Conservation (phyloP, 257 asterid species). For the Solanum neorickii region DNA sequence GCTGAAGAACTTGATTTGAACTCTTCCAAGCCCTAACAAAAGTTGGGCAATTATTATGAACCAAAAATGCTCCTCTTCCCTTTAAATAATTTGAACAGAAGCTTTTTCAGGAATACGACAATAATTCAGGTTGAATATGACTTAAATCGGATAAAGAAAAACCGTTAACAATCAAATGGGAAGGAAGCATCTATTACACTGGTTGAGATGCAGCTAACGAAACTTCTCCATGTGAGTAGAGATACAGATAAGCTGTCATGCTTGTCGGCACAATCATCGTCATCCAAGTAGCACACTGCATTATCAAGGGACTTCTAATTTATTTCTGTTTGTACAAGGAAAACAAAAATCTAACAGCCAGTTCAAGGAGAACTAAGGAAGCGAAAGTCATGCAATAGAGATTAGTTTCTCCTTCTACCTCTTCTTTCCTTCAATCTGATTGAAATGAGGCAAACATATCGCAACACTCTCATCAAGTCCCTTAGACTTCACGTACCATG, state of each 20-base stretch:
- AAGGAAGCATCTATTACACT: slow-evolving; percentile 99
- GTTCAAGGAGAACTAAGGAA: background rate
- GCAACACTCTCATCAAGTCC: background rate
- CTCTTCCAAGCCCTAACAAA: background rate
- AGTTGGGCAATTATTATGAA: background rate
- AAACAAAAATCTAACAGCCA: background rate
- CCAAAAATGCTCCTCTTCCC: background rate
- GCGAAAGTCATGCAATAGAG: background rate
- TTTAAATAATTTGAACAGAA: background rate
- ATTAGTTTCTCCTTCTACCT: background rate
- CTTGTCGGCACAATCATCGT: slow-evolving; percentile 92
- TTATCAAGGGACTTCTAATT: slow-evolving; percentile 7
- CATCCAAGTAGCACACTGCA: slow-evolving; percentile 98
- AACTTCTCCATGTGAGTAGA: slow-evolving; percentile 97
- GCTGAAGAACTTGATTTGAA: background rate
- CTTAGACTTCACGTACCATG: background rate
- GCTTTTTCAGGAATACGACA: background rate
- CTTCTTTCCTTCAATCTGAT: background rate
- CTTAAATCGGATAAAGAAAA: background rate
- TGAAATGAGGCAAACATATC: background rate
- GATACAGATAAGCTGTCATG: slow-evolving; percentile 96
- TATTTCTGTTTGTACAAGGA: background rate
- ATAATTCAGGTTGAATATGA: background rate
- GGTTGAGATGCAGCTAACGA: slow-evolving; percentile 98
- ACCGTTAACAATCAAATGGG: slow-evolving; percentile 3